Percentiles rank a stretch among this genome's conserved stretches.
phyloP scores from a whole-genome alignment of 1,284 basidiomycete species.

The Heterobasidion occidentale region DNA sequence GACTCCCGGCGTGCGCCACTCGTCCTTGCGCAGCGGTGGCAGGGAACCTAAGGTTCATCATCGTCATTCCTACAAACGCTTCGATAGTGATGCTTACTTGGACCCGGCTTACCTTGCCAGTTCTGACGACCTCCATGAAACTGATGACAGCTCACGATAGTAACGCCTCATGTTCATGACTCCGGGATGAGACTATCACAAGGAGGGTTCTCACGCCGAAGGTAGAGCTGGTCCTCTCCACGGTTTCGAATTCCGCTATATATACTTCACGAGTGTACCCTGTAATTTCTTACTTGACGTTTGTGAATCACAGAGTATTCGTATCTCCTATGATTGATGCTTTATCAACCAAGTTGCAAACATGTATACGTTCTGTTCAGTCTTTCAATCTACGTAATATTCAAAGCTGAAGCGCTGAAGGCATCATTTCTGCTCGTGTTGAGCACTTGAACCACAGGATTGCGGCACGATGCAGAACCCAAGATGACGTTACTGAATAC shows the following conservation, averaged over 20 bases:
- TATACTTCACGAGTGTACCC: not conserved
- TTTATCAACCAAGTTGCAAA: no score
- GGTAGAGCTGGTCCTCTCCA: not conserved
- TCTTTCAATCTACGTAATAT: no score
- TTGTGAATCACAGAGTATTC: not conserved
- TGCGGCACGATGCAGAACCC: no score
- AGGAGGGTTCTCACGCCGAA: not conserved
- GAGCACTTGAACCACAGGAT: no score
- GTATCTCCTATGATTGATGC: not conserved
- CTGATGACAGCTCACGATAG: not conserved
- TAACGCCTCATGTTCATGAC: not conserved
- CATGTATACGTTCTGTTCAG: no score
- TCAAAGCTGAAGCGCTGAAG: no score
- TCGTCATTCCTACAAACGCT: not conserved
- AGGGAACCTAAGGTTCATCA: constrained; percentile 1
- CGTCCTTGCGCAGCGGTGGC: constrained; percentile 2
- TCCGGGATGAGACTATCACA: not conserved
- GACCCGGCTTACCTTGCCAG: not conserved
- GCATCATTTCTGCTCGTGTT: no score
- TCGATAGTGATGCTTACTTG: not conserved
- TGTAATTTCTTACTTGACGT: not conserved
- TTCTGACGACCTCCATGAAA: not conserved
- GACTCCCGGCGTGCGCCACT: constrained; percentile 10
- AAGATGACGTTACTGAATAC: not conserved
- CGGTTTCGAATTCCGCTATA: not conserved